Evolutionary conservation across 2,329 filamentous ascomycete species (phyloP), one percentile per base, ranked within the genome.

Genomic region (Epichloe uncinata): DNA sequence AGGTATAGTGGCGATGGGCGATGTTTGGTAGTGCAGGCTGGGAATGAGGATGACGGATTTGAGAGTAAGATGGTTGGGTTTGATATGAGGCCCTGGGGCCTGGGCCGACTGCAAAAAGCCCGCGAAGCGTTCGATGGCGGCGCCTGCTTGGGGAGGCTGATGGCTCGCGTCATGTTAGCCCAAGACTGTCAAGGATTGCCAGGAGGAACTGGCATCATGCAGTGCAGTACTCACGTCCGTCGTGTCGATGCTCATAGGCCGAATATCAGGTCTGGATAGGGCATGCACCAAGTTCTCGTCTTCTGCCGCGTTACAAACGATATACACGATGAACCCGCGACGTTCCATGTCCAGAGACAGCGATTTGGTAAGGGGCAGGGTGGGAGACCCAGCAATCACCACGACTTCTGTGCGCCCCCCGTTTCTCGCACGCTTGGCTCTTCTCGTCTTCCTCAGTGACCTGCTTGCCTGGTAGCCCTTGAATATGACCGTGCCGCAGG

Each of bases 351-450:
- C 93, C 45, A 90, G 69, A 2, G 88, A 82, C 49, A 97, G 73
- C 11, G 87, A 88, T 60, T 83, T 84, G 6, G 88, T 91, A 61
- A 96, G 74, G 15, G 90, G 85, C 59, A 95, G 82, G 46, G 84
- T 80, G 2, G 88, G 85, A 18, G 87, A 89, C n/a, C 91, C 91
- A 20, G 89, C 89, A 54, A 97, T 78, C 30, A 97, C 85, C 63
- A 81, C 72, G 5, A 97, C 91, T 66, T 98, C 93, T 55, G 84
- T 81, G 48, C 93, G 78, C 4, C 87, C 87, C 93, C 93, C 93
- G 68, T 88, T 95, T 46, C 77, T 75, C 3, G 88, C 86, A 50
- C 85, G 81, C 67, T 77, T 83, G 11, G 90, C 93, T 54, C 87
- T 79, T 55, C 91, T 79, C 49, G 76, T 77, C 63, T 82, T 85